A percentile compares a stretch with the other conserved stretches of the same genome.
phyloP scores from a whole-genome alignment of 805 yeast genomes.

The Diddensiella transvaalensis region DNA sequence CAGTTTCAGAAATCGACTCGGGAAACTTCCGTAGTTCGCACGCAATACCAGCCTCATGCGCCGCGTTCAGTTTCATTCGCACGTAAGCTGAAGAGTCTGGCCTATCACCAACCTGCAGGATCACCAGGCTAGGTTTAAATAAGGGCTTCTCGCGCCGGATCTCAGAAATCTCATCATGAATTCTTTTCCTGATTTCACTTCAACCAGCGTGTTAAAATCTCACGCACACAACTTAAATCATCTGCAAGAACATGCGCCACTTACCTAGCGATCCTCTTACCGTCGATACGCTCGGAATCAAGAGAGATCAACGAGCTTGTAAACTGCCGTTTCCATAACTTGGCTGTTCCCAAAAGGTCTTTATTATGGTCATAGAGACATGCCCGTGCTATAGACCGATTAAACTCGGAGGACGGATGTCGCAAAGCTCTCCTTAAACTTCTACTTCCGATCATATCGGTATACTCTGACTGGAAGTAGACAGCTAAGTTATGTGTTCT shows the following conservation, averaged over 20 bases:
- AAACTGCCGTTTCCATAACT: background rate
- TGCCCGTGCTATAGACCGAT: too few relatives aligned
- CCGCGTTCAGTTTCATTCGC: conserved; percentile 85
- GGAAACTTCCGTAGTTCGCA: conserved; percentile 64
- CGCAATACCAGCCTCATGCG: conserved; percentile 71
- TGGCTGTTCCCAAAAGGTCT: too few relatives aligned
- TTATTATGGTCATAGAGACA: too few relatives aligned
- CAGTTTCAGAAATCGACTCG: conserved; percentile 58
- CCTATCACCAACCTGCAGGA: conserved; percentile 85
- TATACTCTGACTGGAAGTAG: too few relatives aligned
- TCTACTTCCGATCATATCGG: background rate
- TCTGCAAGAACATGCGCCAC: conserved; percentile 18
- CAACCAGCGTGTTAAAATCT: conserved; percentile 1
- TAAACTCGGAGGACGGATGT: too few relatives aligned
- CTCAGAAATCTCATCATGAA: conserved; percentile 23
- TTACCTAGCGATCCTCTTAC: conserved; percentile 48
- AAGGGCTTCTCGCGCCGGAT: conserved; percentile 16
- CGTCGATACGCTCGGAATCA: conserved; percentile 45
- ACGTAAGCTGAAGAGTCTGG: conserved; percentile 94
- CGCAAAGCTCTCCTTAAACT: too few relatives aligned
- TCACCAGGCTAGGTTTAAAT: conserved; percentile 73
- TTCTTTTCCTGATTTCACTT: conserved; percentile 19
- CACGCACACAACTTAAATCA: background rate
- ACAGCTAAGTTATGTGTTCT: too few relatives aligned
- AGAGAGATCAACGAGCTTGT: background rate